A percentile compares a stretch with the other conserved stretches of the same genome.
phyloP scores from a whole-genome alignment of 2,329 filamentous ascomycete species.

The Gaeumannomyces tritici region DNA sequence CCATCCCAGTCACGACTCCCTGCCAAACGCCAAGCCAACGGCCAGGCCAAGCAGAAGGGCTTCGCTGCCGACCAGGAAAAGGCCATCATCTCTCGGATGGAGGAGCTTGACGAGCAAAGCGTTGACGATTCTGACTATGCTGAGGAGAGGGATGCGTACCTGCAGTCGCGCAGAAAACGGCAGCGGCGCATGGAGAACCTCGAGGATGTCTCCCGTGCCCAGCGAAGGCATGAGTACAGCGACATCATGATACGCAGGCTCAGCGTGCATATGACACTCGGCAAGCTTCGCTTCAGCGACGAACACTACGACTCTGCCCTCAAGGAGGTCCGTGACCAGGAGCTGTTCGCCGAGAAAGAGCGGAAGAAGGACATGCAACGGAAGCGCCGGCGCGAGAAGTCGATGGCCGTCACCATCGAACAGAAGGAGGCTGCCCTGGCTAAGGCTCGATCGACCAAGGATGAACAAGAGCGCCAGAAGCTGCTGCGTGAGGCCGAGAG shows the following conservation, averaged over 20 bases:
- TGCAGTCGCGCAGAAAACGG: background rate
- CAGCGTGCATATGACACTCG: constrained; percentile 56
- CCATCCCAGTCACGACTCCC: constrained; percentile 30
- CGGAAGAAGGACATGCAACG: constrained; percentile 99
- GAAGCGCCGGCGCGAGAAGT: constrained; percentile 91
- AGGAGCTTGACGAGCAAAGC: constrained; percentile 27
- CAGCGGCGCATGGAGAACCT: background rate
- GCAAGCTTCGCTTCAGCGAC: constrained; percentile 67
- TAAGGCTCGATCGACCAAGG: constrained; percentile 66
- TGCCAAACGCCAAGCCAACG: constrained; percentile 52
- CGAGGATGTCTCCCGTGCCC: constrained; percentile 51
- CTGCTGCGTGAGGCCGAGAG: constrained; percentile 80
- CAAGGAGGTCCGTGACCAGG: constrained; percentile 78
- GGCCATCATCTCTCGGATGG: constrained; percentile 59
- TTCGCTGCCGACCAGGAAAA: constrained; percentile 53
- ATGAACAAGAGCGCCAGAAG: constrained; percentile 73
- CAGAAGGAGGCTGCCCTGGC: constrained; percentile 77
- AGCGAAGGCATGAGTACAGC: constrained; percentile 50
- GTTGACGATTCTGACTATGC: constrained; percentile 33
- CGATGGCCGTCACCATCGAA: constrained; percentile 86
- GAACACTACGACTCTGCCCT: constrained; percentile 73
- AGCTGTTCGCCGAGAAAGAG: constrained; percentile 91
- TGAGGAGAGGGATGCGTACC: constrained; percentile 19
- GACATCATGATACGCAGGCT: constrained; percentile 52
- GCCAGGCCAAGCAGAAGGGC: constrained; percentile 38